phyloP scores from a whole-genome alignment of 129 eudicot species.

The Tagetes patula region DNA sequence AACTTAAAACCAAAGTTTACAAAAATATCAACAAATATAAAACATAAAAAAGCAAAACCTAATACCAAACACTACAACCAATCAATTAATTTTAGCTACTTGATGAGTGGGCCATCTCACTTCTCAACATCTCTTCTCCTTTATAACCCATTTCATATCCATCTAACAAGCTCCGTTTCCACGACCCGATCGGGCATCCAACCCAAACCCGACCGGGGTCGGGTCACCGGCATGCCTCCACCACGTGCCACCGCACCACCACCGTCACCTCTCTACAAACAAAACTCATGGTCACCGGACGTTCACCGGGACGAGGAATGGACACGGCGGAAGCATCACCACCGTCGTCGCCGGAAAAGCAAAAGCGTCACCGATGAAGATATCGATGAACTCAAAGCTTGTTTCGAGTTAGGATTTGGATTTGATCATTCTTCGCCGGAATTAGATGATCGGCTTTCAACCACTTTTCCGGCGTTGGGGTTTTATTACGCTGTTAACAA shows the following conservation, averaged over 20 bases:
- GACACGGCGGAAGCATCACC: constrained; percentile 50
- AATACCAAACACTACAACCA: background rate
- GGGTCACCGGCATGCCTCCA: constrained; percentile 34
- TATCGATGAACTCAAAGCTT: constrained; percentile 74
- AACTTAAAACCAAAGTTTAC: background rate
- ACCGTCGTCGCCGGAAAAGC: constrained; percentile 48
- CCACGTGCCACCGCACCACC: constrained; percentile 31
- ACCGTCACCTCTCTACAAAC: constrained; percentile 49
- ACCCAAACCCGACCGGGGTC: constrained; percentile 53
- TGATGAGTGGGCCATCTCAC: constrained; percentile 20
- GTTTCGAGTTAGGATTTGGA: constrained; percentile 78
- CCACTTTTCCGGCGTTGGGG: constrained; percentile 75
- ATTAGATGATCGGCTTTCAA: constrained; percentile 52
- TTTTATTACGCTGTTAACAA: constrained; percentile 72
- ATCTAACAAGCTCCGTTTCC: constrained; percentile 18
- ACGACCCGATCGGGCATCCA: constrained; percentile 45
- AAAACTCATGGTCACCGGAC: constrained; percentile 82
- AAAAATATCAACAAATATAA: background rate
- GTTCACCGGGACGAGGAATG: constrained; percentile 75
- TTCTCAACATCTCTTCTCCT: constrained; percentile 19
- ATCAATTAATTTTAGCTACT: background rate
- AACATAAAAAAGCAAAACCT: background rate
- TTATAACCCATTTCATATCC: constrained; percentile 27
- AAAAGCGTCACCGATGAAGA: constrained; percentile 82
- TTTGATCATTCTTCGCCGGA: constrained; percentile 72